Conservation (phyloP, 495 filamentous ascomycete species). For the Acidomyces sp. region DNA sequence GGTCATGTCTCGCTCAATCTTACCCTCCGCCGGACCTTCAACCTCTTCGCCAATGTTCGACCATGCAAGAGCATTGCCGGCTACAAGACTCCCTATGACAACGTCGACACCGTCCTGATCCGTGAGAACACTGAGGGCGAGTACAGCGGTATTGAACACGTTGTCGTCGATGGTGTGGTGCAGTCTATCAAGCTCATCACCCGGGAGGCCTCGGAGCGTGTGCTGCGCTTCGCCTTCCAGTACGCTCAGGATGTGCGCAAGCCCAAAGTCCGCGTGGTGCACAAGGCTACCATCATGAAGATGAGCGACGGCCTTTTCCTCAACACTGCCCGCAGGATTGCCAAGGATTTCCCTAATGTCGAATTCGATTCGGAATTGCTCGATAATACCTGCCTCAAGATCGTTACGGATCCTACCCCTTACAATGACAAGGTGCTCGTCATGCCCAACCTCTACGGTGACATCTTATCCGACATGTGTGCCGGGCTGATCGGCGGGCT, state of each 20-base stretch:
- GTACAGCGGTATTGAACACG: slow-evolving; percentile 98
- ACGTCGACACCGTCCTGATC: slow-evolving; percentile 94
- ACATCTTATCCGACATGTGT: slow-evolving; percentile 99
- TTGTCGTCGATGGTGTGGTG: slow-evolving; percentile 93
- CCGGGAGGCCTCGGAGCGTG: slow-evolving; percentile 78
- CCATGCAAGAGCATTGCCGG: slow-evolving; percentile 92
- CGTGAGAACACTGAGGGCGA: slow-evolving; percentile 99
- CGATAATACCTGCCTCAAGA: slow-evolving; percentile 98
- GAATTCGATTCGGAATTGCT: slow-evolving; percentile 94
- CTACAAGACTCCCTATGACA: slow-evolving; percentile 97
- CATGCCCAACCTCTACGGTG: slow-evolving; percentile 99
- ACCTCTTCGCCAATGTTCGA: slow-evolving; percentile 97
- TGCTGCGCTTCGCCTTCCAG: slow-evolving; percentile 93
- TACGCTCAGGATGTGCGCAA: slow-evolving; percentile 82
- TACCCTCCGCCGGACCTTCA: slow-evolving; percentile 95
- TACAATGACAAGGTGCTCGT: slow-evolving; percentile 99
- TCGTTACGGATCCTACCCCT: slow-evolving; percentile 80
- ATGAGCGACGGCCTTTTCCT: slow-evolving; percentile 99
- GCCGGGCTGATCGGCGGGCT: slow-evolving; percentile 96
- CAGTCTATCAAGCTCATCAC: slow-evolving; percentile 99
- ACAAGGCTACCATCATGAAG: slow-evolving; percentile 99
- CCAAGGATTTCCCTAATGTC: slow-evolving; percentile 87
- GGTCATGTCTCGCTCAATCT: slow-evolving; percentile 98
- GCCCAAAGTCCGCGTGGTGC: slow-evolving; percentile 90
- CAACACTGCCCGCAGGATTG: slow-evolving; percentile 62